phyloP scores from a whole-genome alignment of 2,329 filamentous ascomycete genomes.

The Fusarium papillatum region DNA sequence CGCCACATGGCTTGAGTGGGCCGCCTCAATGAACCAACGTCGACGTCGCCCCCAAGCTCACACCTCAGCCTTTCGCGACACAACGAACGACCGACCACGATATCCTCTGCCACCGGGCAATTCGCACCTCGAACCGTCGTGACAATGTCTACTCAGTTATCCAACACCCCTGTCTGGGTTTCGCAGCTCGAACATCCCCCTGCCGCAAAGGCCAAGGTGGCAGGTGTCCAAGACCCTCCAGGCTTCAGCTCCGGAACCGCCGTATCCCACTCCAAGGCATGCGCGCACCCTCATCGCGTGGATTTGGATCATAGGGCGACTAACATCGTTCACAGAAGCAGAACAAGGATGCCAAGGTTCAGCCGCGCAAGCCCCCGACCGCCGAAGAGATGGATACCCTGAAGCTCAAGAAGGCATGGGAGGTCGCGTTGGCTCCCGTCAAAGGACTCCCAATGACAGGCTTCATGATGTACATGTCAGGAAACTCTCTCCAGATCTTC shows the following conservation, averaged over 20 bases:
- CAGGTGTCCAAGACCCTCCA: constrained; percentile 84
- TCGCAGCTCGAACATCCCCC: constrained; percentile 82
- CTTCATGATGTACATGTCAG: constrained; percentile 99
- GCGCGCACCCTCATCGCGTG: constrained; percentile 1
- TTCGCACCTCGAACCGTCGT: neutral
- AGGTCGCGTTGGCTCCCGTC: constrained; percentile 91
- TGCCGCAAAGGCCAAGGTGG: constrained; percentile 73
- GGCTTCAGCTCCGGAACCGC: constrained; percentile 77
- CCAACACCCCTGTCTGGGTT: constrained; percentile 81
- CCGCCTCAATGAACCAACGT: constrained; percentile 29
- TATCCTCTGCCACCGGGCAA: neutral
- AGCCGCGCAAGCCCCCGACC: constrained; percentile 76
- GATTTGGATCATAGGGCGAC: neutral
- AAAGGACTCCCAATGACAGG: constrained; percentile 98
- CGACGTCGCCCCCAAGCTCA: constrained; percentile 30
- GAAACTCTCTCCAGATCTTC: constrained; percentile 98
- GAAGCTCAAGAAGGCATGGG: constrained; percentile 99
- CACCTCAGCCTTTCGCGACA: constrained; percentile 22
- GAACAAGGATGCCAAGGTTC: constrained; percentile 63
- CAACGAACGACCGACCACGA: constrained; percentile 1
- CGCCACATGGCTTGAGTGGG: constrained; percentile 32
- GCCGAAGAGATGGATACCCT: constrained; percentile 92
- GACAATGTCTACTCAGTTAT: constrained; percentile 46
- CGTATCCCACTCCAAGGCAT: constrained; percentile 67
- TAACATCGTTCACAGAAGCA: constrained; percentile 57